Evolutionary conservation across 2,329 filamentous ascomycete genomes (phyloP), one percentile per base, ranked within the genome.

Genomic region (Fusarium oxysporum): DNA sequence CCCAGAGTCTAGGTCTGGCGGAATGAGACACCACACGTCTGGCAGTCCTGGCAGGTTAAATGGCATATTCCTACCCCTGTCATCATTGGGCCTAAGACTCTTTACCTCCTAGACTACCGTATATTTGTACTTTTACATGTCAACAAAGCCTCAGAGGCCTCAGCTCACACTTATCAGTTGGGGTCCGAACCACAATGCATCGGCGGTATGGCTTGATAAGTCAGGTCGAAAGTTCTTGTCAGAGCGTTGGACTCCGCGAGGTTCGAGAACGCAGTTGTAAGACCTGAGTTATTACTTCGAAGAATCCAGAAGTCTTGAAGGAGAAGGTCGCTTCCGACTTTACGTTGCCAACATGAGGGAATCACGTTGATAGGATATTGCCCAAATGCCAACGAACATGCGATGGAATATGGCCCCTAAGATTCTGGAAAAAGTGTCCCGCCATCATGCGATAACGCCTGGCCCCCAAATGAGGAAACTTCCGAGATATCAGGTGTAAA

Each of bases 251-350:
- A 51, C 32, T 35, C 48, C 11, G n/a, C 32, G 4, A 35, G 8
- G n/a, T 35, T 51, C n/a, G 17, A 51, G 32, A 51, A 21, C 32
- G 3, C 8, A 9, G 10, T 48, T 30, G 9, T 30, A 2, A 48
- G 0, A 32, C 28, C 17, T 51, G 12, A 21, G 17, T 0, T 21
- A 2, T 35, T 21, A 21, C 3, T 0, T 25, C 2, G 8, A 51
- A 25, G n/a, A n/a, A 51, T 51, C n/a, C 9, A 3, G 2, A 5
- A 28, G 13, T 28, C 33, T 53, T 6, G 23, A 53, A 28, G 5
- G 6, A 53, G 50, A 38, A 53, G 50, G 50, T 38, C n/a, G 33
- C 12, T 53, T 53, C 8, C 0, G 9, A 2, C 0, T 6, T 3
- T 28, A 3, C 23, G 50, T 37, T 21, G 19, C 23, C 17, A 38